Evolutionary conservation across 306 rosid genomes (phyloP).

Genomic region (Hippophae tibetana): DNA sequence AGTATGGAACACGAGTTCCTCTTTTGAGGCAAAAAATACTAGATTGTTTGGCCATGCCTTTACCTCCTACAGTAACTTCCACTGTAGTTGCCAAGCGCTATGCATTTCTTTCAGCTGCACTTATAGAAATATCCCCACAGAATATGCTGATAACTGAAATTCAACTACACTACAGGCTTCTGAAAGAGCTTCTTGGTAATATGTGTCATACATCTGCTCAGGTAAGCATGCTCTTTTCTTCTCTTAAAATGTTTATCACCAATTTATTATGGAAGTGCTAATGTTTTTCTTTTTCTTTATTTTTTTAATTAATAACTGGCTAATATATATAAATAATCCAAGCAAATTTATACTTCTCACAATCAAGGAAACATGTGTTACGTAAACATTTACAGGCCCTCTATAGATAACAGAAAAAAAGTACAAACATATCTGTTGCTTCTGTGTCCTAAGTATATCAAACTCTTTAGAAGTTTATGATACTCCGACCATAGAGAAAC

Average conservation of each 20-base stretch:
- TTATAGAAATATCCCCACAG: constrained; percentile 80
- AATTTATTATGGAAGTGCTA: constrained; percentile 7
- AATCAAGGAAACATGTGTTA: too few relatives aligned
- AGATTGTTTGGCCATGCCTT: constrained; percentile 67
- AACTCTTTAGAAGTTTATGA: too few relatives aligned
- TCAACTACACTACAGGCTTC: constrained; percentile 63
- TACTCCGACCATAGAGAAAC: too few relatives aligned
- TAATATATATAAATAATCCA: too few relatives aligned
- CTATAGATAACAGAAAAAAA: too few relatives aligned
- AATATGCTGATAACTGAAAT: constrained; percentile 72
- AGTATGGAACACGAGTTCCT: constrained; percentile 81
- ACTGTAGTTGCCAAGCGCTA: constrained; percentile 83
- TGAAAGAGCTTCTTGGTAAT: constrained; percentile 75
- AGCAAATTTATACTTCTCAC: too few relatives aligned
- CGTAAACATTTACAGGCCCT: too few relatives aligned
- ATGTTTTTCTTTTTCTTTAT: not conserved
- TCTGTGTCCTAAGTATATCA: too few relatives aligned
- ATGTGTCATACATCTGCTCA: constrained; percentile 98
- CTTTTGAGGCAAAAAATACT: constrained; percentile 78
- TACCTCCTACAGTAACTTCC: constrained; percentile 83
- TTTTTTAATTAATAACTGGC: too few relatives aligned
- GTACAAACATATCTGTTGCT: too few relatives aligned
- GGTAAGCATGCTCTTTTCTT: constrained; percentile 42
- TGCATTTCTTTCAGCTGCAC: constrained; percentile 90
- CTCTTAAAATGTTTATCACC: constrained; percentile 14